A percentile compares a stretch with the other conserved stretches of the same genome.
Evolutionary conservation across 2,329 filamentous ascomycete genomes (phyloP).

Genomic region (Atkinsonella texensis): DNA sequence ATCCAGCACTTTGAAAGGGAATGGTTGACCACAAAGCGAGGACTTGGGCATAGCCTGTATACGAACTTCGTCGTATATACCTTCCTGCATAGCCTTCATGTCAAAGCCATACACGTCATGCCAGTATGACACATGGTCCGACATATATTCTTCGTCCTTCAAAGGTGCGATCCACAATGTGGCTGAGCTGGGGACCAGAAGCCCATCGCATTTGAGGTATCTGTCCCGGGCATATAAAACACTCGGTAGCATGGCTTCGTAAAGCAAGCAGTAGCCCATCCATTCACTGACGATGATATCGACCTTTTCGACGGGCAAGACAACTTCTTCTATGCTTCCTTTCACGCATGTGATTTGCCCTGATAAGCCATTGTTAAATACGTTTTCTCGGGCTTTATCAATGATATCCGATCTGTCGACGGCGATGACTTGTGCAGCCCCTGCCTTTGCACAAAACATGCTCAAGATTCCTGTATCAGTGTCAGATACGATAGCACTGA

Average conservation of each 20-base stretch:
- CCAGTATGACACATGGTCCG: constrained; percentile 77
- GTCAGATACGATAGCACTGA: not conserved
- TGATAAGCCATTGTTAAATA: constrained; percentile 67
- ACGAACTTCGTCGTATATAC: constrained; percentile 71
- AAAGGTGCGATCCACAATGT: constrained; percentile 75
- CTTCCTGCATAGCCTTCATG: constrained; percentile 80
- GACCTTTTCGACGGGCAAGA: constrained; percentile 64
- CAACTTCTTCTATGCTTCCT: constrained; percentile 81
- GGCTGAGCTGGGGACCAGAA: constrained; percentile 79
- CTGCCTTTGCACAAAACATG: constrained; percentile 89
- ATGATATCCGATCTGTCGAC: constrained; percentile 92
- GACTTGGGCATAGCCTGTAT: constrained; percentile 57
- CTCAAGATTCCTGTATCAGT: constrained; percentile 59
- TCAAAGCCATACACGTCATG: constrained; percentile 88
- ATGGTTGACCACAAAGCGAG: constrained; percentile 46
- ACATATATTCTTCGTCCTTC: constrained; percentile 63
- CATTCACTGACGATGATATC: constrained; percentile 95
- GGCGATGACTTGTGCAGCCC: constrained; percentile 74
- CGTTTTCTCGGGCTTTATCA: constrained; percentile 71
- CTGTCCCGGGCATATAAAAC: constrained; percentile 80
- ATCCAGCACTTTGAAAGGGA: constrained; percentile 62
- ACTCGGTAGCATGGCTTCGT: constrained; percentile 92
- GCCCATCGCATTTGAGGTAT: constrained; percentile 67
- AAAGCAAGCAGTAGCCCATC: constrained; percentile 93
- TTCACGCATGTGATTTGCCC: constrained; percentile 66